Conservation (phyloP, 495 filamentous ascomycete species). For the Aspergillus incahuasiensis region DNA sequence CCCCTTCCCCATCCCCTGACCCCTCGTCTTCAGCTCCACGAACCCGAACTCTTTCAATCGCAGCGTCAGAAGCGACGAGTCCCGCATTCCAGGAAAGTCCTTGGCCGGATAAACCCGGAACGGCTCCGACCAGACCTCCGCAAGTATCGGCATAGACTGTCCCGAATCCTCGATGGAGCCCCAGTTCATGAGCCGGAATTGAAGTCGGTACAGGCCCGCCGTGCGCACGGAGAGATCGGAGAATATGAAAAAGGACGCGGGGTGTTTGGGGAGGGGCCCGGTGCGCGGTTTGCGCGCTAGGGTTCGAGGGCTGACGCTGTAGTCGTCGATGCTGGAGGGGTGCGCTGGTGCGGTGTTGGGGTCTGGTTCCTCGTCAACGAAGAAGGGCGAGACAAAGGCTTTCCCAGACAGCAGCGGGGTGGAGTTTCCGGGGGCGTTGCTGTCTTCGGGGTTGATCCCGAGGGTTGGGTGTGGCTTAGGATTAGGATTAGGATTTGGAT, state of each 20-base stretch:
- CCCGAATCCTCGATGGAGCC: conserved; percentile 47
- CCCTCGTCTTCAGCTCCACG: conserved; percentile 44
- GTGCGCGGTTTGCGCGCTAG: not conserved
- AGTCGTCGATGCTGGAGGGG: conserved; percentile 46
- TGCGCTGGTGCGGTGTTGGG: conserved; percentile 53
- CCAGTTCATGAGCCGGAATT: conserved; percentile 81
- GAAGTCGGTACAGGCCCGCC: conserved; percentile 74
- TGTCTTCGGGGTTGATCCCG: not conserved
- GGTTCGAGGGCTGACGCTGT: not conserved
- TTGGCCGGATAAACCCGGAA: conserved; percentile 95
- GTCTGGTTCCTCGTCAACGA: conserved; percentile 41
- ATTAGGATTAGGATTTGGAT: not conserved
- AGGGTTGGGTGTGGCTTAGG: too few species aligned
- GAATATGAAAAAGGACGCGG: conserved; percentile 79
- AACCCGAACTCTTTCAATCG: conserved; percentile 43
- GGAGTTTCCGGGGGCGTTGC: conserved; percentile 14
- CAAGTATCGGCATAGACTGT: conserved; percentile 56
- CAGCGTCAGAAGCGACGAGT: conserved; percentile 36
- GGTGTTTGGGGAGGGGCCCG: conserved; percentile 43
- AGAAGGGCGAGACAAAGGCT: conserved; percentile 41
- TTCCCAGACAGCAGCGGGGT: conserved; percentile 38
- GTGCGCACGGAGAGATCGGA: conserved; percentile 89
- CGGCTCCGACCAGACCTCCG: conserved; percentile 65
- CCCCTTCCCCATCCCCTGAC: conserved; percentile 41
- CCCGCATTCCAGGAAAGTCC: conserved; percentile 91